Conservation (phyloP, 2,329 filamentous ascomycete species). For the Aspergillus melleus region DNA sequence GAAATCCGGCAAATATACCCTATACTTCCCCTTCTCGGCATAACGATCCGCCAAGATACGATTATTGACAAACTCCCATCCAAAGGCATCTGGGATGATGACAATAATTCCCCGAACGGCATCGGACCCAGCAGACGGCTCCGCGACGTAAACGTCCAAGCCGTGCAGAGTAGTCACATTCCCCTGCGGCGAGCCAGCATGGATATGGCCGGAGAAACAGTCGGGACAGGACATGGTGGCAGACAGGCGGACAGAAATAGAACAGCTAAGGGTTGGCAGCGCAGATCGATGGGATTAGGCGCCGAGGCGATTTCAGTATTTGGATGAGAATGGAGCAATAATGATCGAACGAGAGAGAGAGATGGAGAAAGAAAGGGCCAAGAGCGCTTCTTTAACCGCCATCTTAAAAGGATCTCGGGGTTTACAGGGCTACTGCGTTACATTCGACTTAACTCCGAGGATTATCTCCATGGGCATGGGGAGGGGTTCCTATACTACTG, state of each 20-base stretch:
- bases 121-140: constrained; percentile 31
- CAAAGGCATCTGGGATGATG: constrained; percentile 58
- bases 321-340: not conserved
- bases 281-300: too few species aligned
- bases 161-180: constrained; percentile 50
- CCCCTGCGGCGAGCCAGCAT: constrained; percentile 49
- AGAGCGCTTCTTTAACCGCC: not conserved
- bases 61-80: constrained; percentile 56
- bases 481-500: too few species aligned
- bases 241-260: not conserved
- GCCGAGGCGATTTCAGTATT: too few species aligned
- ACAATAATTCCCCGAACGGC: constrained; percentile 52
- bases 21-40: constrained; percentile 52
- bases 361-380: not conserved
- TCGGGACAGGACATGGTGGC: constrained; percentile 29
- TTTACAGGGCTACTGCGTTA: not conserved
- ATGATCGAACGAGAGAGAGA: not conserved
- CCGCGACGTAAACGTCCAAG: constrained; percentile 51
- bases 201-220: constrained; percentile 52
- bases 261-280: not conserved
- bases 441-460: too few species aligned
- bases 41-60: constrained; percentile 56
- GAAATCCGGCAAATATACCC: constrained; percentile 59
- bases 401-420: not conserved
- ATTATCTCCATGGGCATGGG: too few species aligned